These are phyloP conservation scores for Prosopis cineraria DNA, from an alignment of 306 rosid genomes.

Conservation along the genomic window DNA sequence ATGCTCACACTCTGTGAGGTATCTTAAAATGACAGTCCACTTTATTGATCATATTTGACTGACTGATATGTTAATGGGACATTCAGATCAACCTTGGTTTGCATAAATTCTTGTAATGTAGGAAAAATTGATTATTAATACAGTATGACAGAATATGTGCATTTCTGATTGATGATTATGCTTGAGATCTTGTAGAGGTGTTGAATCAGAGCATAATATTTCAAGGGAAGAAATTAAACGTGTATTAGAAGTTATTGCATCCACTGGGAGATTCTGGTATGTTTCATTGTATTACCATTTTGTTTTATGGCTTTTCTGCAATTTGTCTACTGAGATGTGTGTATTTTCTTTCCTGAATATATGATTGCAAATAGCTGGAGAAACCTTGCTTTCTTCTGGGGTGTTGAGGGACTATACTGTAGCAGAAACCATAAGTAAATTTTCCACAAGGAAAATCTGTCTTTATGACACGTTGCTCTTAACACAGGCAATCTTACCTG, in stretches of 20 bases:
- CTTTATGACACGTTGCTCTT: neutral
- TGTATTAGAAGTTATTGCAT: conserved; percentile 46
- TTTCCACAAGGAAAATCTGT: neutral
- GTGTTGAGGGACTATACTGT: neutral
- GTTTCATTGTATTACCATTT: neutral
- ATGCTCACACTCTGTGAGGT: neutral
- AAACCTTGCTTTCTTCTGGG: neutral
- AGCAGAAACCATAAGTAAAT: neutral
- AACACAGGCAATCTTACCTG: neutral
- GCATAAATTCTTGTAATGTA: neutral
- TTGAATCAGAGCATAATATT: conserved; percentile 29
- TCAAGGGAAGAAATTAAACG: conserved; percentile 36
- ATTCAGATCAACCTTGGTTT: neutral
- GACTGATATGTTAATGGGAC: neutral
- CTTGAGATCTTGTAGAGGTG: conserved; percentile 25
- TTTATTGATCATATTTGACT: neutral
- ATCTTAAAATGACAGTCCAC: neutral
- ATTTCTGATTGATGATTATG: neutral
- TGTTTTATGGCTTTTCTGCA: neutral
- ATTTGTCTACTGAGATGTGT: neutral
- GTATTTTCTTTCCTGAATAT: neutral
- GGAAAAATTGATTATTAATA: neutral
- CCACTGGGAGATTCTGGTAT: conserved; percentile 49
- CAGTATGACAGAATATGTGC: neutral
- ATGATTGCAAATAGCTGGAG: neutral